Base-by-base conservation (phyloP, 2,329 filamentous ascomycete species). In the Fusarium sp. region DNA sequence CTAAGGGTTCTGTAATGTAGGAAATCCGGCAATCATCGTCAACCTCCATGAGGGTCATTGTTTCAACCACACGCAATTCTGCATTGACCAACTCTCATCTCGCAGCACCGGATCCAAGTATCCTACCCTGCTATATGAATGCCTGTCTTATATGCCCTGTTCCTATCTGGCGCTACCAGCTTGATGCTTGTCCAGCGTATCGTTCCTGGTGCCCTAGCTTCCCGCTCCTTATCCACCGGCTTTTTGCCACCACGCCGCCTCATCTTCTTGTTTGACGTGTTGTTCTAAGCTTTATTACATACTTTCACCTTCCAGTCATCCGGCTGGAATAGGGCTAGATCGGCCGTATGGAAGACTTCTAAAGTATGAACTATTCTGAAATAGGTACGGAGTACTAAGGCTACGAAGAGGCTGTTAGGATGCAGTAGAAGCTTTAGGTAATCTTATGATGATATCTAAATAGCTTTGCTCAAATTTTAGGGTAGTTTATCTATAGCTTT, bases 31-130 rank as follows among this genome's bases (percentile, higher is more conserved):
- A 20, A 20, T 20, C 18, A 20, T 20, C 18, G 18, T 20, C 18
- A 5, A 31, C 10, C 28, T 13, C 13, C 28, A 31, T 10, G 28
- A 31, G 5, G 28, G 28, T 13, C 28, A 31, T 31, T 13, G 28
- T 31, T 31, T 31, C 28, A 31, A 31, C 28, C 28, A 31, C 60
- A 38, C 44, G 40, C 44, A 52, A 49, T 44, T 64, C 54, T 69
- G 70, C 70, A 69, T 65, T 63, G 57, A 53, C 56, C 66, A 61
- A 43, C 59, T 48, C 50, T 56, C 64, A 62, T 59, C 63, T 62
- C 58, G 57, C 56, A 71, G 59, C 48, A 61, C 13, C 18, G 39
- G 40, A 56, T 68, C 60, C 60, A 71, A 71, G 54, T 51, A 58
- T 44, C 64, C 46, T 36, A 20, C 17, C 34, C 34, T 36, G 34